Conservation (phyloP, 768 basidiomycete species). For the Xanthoconium stramineum region DNA sequence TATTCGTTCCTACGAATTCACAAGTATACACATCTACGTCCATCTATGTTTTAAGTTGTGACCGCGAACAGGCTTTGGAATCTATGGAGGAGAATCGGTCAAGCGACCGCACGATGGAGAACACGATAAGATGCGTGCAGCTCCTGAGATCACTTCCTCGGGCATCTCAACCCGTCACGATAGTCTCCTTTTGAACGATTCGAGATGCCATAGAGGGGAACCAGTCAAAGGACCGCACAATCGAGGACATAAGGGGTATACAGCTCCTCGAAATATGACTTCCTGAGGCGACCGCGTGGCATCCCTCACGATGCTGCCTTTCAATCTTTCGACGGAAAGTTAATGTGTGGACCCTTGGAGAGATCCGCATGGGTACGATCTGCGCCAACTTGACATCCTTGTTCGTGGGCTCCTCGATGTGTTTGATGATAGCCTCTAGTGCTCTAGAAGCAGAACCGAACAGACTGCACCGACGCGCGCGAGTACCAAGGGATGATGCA, state of each 20-base stretch:
- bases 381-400: conserved; percentile 43
- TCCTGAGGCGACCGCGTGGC: conserved; percentile 24
- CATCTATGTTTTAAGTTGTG: conserved; percentile 6
- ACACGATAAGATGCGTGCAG: conserved; percentile 17
- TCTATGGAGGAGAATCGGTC: conserved; percentile 5
- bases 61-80: conserved; percentile 17
- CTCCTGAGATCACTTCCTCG: conserved; percentile 31
- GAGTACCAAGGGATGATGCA: conserved; percentile 51
- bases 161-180: conserved; percentile 21
- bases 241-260: background rate
- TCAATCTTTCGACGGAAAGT: conserved; percentile 27
- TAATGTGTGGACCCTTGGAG: conserved; percentile 41
- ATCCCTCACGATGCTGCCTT: conserved; percentile 27
- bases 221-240: too few relatives aligned
- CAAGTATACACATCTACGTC: conserved; percentile 1
- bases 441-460: conserved; percentile 18
- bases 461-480: conserved; percentile 30
- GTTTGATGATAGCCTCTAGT: conserved; percentile 22
- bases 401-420: conserved; percentile 37
- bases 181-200: conserved; percentile 17
- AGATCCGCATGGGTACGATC: conserved; percentile 42
- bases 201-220: too few relatives aligned
- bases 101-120: background rate
- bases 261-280: conserved; percentile 31
- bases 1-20: background rate